These are phyloP conservation scores for Cardamine resedifolia DNA, from an alignment of 345 rosid genomes.

Conservation along the genomic window DNA sequence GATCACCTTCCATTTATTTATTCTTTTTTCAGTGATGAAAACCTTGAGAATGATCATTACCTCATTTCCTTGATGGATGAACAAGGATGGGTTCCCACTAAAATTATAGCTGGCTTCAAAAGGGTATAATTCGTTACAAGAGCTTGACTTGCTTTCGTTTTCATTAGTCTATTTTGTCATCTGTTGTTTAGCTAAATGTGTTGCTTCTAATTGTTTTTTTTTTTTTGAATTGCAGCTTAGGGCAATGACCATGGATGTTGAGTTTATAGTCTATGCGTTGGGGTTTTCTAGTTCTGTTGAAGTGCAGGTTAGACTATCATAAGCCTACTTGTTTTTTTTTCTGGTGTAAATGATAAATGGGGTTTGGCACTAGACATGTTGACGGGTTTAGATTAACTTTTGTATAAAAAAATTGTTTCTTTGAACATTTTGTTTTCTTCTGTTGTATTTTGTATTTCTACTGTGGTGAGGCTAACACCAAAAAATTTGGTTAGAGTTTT, in stretches of 20 bases:
- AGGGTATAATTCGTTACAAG: slow-evolving; percentile 52
- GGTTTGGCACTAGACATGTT: slow-evolving; percentile 1
- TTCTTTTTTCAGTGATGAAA: slow-evolving; percentile 72
- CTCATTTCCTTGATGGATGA: slow-evolving; percentile 84
- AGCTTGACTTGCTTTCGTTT: slow-evolving; percentile 22
- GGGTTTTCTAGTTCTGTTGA: slow-evolving; percentile 66
- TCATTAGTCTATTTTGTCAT: neutral
- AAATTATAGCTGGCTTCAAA: slow-evolving; percentile 75
- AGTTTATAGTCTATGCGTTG: slow-evolving; percentile 71
- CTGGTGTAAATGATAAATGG: neutral
- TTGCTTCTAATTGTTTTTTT: neutral
- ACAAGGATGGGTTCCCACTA: slow-evolving; percentile 84
- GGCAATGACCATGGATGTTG: slow-evolving; percentile 73
- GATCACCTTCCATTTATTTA: neutral
- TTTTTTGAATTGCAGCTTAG: slow-evolving; percentile 61
- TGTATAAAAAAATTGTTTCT: neutral
- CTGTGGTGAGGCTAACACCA: neutral
- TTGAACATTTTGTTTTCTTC: neutral
- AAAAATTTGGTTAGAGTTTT: neutral
- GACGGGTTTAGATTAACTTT: neutral
- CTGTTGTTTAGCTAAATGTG: neutral
- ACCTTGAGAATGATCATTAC: slow-evolving; percentile 67
- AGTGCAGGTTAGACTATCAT: slow-evolving; percentile 65
- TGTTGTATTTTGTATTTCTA: neutral
- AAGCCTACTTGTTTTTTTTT: slow-evolving; percentile 14